phyloP scores from a whole-genome alignment of 305 asterid species.

The Fraxinus paxiana region DNA sequence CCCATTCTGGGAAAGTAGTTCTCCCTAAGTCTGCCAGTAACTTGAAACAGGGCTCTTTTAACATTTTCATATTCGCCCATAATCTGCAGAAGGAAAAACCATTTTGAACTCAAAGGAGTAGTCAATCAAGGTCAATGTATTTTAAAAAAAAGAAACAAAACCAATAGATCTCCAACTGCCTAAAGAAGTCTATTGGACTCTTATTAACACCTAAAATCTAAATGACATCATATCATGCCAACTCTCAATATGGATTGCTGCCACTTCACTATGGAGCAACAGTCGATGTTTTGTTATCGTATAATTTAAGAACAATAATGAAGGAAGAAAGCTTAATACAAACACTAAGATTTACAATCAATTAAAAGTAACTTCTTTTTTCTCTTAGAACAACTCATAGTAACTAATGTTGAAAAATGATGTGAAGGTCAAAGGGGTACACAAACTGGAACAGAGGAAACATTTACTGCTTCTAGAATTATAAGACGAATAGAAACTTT shows the following conservation, averaged over 20 bases:
- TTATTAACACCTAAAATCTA: neutral
- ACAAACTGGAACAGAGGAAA: neutral
- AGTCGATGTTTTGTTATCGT: neutral
- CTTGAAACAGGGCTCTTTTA: conserved; percentile 48
- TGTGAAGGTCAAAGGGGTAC: neutral
- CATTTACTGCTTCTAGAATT: neutral
- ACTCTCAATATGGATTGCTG: neutral
- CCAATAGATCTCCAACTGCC: neutral
- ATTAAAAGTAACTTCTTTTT: neutral
- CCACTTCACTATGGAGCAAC: neutral
- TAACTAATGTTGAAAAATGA: neutral
- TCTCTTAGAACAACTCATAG: neutral
- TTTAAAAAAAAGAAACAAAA: neutral
- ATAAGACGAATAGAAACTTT: neutral
- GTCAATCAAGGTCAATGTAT: neutral
- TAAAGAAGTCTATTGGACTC: neutral
- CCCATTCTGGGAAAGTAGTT: conserved; percentile 32
- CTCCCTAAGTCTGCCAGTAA: conserved; percentile 52
- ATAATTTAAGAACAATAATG: neutral
- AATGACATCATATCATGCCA: neutral
- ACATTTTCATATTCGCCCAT: conserved; percentile 49
- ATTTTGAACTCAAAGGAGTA: conserved; percentile 12
- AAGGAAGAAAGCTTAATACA: neutral
- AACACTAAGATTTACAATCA: neutral
- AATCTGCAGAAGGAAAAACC: conserved; percentile 35